Evolutionary conservation across 2,329 filamentous ascomycete species (phyloP).

Genomic region (Fusarium verrucosum): DNA sequence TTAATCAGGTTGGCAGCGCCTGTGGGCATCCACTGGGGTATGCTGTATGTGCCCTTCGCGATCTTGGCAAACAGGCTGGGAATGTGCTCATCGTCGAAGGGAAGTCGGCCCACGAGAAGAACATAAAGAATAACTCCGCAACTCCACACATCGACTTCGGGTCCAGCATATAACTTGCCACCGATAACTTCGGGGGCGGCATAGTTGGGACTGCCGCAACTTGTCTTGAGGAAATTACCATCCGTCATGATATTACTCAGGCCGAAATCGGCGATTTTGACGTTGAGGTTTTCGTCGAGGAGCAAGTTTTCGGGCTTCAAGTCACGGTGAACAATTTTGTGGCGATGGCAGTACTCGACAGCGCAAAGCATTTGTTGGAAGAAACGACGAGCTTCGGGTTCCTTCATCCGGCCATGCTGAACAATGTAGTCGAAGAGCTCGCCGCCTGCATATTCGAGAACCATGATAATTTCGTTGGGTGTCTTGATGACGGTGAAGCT

Average conservation of each 20-base stretch:
- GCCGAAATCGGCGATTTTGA: slow-evolving; percentile 99
- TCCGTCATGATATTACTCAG: slow-evolving; percentile 99
- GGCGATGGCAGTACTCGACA: slow-evolving; percentile 97
- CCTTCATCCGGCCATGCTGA: slow-evolving; percentile 88
- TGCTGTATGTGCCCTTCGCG: slow-evolving; percentile 89
- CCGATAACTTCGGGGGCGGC: slow-evolving; percentile 98
- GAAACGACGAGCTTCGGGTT: slow-evolving; percentile 93
- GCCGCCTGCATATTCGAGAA: slow-evolving; percentile 94
- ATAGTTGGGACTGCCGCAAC: slow-evolving; percentile 97
- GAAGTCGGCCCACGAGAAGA: slow-evolving; percentile 80
- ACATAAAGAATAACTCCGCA: slow-evolving; percentile 92
- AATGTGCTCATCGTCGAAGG: slow-evolving; percentile 98
- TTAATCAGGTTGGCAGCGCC: slow-evolving; percentile 86
- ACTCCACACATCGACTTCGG: slow-evolving; percentile 99
- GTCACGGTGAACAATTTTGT: slow-evolving; percentile 98
- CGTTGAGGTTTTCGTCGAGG: slow-evolving; percentile 93
- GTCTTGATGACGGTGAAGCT: slow-evolving; percentile 98
- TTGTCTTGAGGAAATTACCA: slow-evolving; percentile 98
- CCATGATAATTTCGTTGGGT: slow-evolving; percentile 95
- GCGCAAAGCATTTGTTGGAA: slow-evolving; percentile 99
- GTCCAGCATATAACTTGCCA: slow-evolving; percentile 95
- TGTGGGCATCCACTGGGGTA: slow-evolving; percentile 88
- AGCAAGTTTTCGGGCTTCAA: slow-evolving; percentile 97
- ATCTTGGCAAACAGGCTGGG: slow-evolving; percentile 98
- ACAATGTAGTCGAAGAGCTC: slow-evolving; percentile 99